These are phyloP conservation scores for Dendrobium chrysotoxum DNA, from an alignment of 106 monocot genomes.

Conservation along the genomic window DNA sequence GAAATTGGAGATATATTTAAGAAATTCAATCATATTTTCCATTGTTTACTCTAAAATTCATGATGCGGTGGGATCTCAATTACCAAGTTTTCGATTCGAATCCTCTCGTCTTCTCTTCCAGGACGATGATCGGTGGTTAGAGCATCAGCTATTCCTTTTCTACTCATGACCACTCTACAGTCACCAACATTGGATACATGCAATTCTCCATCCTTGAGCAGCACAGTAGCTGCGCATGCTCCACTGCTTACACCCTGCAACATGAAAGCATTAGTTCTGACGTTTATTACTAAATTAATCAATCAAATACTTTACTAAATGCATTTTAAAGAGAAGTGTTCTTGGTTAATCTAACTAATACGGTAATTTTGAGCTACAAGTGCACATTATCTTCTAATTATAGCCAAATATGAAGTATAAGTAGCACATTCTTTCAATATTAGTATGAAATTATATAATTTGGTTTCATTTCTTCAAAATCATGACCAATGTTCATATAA, in stretches of 20 bases:
- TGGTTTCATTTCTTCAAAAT: too few relatives aligned
- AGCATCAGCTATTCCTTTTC: conserved; percentile 27
- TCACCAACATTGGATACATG: conserved; percentile 72
- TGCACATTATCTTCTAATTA: too few relatives aligned
- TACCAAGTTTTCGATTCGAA: conserved; percentile 56
- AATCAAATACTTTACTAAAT: not conserved
- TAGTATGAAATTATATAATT: too few relatives aligned
- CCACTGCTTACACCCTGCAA: conserved; percentile 58
- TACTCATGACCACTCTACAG: conserved; percentile 58
- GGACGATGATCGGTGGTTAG: conserved; percentile 63
- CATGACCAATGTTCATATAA: too few relatives aligned
- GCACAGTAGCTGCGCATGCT: conserved; percentile 68
- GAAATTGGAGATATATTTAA: too few relatives aligned
- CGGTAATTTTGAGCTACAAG: too few relatives aligned
- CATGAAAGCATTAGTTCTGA: not conserved
- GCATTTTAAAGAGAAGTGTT: not conserved
- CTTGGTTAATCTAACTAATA: not conserved
- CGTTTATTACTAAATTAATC: not conserved
- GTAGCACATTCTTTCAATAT: too few relatives aligned
- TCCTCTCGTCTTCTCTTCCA: conserved; percentile 39
- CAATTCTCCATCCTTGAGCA: conserved; percentile 56
- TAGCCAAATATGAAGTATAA: too few relatives aligned
- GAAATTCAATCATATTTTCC: too few relatives aligned
- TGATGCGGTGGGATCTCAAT: not conserved
- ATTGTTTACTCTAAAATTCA: too few relatives aligned